A percentile compares a stretch with the other conserved stretches of the same genome.
These are phyloP conservation scores for Solanum tacnaense DNA, from an alignment of 257 asterid genomes.

Conservation along the genomic window DNA sequence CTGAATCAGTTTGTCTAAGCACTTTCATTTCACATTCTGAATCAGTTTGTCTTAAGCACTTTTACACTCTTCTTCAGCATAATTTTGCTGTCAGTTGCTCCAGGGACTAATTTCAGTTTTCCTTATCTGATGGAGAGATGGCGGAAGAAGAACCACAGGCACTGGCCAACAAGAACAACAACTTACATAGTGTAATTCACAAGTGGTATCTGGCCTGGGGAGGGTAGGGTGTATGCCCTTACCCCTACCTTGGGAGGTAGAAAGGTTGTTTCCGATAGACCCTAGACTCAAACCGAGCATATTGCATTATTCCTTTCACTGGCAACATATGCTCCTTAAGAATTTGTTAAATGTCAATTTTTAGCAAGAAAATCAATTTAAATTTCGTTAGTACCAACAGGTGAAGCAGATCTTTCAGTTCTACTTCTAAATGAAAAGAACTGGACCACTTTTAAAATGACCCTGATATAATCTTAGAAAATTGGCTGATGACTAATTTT, in stretches of 20 bases:
- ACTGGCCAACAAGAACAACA: not conserved
- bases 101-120: not conserved
- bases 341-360: not conserved
- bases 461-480: not conserved
- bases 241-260: not conserved
- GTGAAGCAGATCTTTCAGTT: not conserved
- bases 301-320: not conserved
- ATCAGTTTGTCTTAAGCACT: no score
- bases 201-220: not conserved
- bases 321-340: not conserved
- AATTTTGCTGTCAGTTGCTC: not conserved
- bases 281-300: not conserved
- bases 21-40: no score
- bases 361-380: not conserved
- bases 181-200: not conserved
- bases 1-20: not conserved
- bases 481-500: not conserved
- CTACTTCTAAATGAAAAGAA: not conserved
- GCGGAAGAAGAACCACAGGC: not conserved
- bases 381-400: not conserved
- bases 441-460: not conserved
- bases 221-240: not conserved
- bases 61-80: not conserved
- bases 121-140: not conserved
- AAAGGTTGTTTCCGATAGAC: not conserved